A percentile compares a stretch with the other conserved stretches of the same genome.
Evolutionary conservation across 257 asterid genomes (phyloP).

Genomic region (Solanum sejunctum): DNA sequence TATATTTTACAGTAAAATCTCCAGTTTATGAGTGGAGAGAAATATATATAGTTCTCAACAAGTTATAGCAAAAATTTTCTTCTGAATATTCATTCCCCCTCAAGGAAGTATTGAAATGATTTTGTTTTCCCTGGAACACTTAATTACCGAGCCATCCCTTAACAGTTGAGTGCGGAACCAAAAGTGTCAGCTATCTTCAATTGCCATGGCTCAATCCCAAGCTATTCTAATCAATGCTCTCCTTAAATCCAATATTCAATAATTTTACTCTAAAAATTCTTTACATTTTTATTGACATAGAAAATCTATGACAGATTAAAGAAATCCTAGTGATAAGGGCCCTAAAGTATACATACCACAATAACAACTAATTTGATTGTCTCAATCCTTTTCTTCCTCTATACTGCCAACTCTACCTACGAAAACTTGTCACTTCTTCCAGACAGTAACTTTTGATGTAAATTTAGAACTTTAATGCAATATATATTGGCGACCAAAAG

Average conservation of each 20-base stretch:
- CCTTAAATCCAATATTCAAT: not conserved
- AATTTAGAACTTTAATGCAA: not conserved
- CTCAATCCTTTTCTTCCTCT: not conserved
- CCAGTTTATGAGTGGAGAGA: not conserved
- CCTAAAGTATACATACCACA: not conserved
- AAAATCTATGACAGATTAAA: not conserved
- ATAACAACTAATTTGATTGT: not conserved
- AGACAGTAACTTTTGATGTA: not conserved
- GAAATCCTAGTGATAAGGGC: not conserved
- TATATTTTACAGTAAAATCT: not conserved
- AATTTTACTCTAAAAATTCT: not conserved
- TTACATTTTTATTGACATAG: not conserved
- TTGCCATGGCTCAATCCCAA: not conserved
- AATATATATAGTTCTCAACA: not conserved
- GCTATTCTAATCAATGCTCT: not conserved
- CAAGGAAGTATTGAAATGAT: not conserved
- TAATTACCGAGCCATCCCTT: not conserved
- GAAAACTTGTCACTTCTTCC: not conserved
- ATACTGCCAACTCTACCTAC: not conserved
- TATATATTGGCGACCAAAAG: not conserved
- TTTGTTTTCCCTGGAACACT: not conserved
- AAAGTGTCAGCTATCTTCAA: not conserved
- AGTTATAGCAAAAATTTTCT: not conserved
- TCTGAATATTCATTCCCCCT: not conserved
- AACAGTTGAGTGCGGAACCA: not conserved